phyloP scores from a whole-genome alignment of 2,329 filamentous ascomycete genomes.

The Venturia carpophila region DNA sequence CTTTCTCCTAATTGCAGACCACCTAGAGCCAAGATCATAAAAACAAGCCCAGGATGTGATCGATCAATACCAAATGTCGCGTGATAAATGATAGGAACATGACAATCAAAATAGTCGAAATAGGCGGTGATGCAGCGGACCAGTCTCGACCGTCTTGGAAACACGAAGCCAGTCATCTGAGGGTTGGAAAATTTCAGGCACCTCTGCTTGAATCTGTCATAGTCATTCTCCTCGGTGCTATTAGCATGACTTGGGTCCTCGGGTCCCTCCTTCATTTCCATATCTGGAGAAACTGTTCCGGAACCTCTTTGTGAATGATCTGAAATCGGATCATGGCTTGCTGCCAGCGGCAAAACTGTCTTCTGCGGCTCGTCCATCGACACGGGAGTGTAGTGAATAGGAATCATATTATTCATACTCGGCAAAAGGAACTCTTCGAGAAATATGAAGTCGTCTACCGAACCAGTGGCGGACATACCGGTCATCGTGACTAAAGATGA shows the following conservation, averaged over 20 bases:
- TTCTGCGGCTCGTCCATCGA: not conserved
- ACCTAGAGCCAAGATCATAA: constrained; percentile 3
- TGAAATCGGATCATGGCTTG: not conserved
- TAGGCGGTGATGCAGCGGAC: constrained; percentile 2
- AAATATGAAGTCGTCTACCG: not conserved
- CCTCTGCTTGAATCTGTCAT: not conserved
- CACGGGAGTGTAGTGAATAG: not conserved
- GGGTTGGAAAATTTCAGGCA: not conserved
- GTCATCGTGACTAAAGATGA: not conserved
- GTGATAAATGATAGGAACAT: constrained; percentile 2
- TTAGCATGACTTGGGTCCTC: not conserved
- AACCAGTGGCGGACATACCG: not conserved
- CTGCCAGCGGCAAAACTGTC: not conserved
- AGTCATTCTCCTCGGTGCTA: not conserved
- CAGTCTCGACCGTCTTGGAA: not conserved
- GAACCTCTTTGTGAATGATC: not conserved
- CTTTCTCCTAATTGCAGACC: not conserved
- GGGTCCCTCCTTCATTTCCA: not conserved
- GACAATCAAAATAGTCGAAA: constrained; percentile 1
- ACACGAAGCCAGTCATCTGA: not conserved
- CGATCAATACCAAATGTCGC: not conserved
- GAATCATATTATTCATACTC: not conserved
- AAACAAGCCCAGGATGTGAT: not conserved
- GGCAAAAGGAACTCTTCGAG: constrained; percentile 9
- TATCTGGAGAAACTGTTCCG: not conserved